Base-by-base conservation (phyloP, 129 eudicot species). In the Escallonia rubra region DNA sequence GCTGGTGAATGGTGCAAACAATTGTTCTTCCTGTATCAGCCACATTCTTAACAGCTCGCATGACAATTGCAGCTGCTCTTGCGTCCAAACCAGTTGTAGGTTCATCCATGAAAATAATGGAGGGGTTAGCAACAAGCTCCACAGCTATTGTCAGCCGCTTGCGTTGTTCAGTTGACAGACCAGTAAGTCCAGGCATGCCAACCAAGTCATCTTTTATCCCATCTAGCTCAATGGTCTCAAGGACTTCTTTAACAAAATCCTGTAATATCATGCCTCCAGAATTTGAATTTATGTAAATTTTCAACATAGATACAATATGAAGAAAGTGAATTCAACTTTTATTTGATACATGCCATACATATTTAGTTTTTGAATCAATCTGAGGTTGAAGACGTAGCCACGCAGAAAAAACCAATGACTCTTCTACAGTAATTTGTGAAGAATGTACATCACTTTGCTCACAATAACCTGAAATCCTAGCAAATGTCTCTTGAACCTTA, bases 71-170 rank as follows among this genome's bases (percentile, higher is more conserved):
- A 46, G 95, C 97, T 51, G 97, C 79, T 71, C 97, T 75, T 43
- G 91, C 97, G 74, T 87, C 91, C 74, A 90, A 71, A 9, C 97
- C 97, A 44, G 97, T 84, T 10, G 95, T 87, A 12, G 95, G 97
- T 63, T 87, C 95, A 68, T 90, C 97, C 89, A 87, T 75, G 62
- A 90, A 90, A 16, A 90, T 90, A 57, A 90, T 84, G 41, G 97
- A 90, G 49, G 92, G 95, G 34, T 87, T 87, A 15, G 95, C 88
- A 41, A 90, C 97, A 63, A 90, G 87, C 72, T 90, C 95, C 41
- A 90, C 90, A 13, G 90, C 97, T 72, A 90, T 85, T 9, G 97
- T 87, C 39, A 90, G 81, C 69, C 97, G 76, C 70, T 90, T 90
- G 3, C 95, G 77, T 81, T 90, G 95, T 66, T 90, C 97, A 71